Conservation (phyloP, 495 filamentous ascomycete species). For the Xylaria telfairii region DNA sequence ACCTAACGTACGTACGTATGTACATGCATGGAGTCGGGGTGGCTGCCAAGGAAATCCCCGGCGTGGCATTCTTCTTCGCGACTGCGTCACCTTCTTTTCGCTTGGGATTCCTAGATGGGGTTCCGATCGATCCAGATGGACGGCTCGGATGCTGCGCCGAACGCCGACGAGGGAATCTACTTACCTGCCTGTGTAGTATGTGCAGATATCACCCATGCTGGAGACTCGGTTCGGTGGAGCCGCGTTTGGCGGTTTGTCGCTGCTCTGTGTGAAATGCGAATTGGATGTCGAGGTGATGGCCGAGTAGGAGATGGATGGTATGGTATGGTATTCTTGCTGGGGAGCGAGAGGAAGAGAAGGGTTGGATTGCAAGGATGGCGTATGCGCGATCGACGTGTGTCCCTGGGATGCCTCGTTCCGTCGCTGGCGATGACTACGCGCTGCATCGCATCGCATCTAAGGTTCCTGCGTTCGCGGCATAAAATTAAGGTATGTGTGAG, state of each 20-base stretch:
- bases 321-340: too few relatives aligned
- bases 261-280: neutral
- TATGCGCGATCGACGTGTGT: neutral
- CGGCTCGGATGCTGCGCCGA: constrained; percentile 4
- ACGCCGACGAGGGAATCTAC: neutral
- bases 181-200: too few relatives aligned
- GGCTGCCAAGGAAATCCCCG: too few relatives aligned
- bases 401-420: neutral
- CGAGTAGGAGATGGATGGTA: neutral
- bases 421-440: neutral
- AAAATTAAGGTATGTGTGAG: neutral
- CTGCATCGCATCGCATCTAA: neutral
- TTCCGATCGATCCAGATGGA: neutral
- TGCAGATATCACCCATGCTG: neutral
- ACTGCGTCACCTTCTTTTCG: too few relatives aligned
- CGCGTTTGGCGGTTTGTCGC: neutral
- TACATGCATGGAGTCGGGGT: too few relatives aligned
- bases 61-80: too few relatives aligned
- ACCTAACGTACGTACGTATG: too few relatives aligned
- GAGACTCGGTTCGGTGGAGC: neutral
- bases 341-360: neutral
- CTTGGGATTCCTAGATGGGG: too few relatives aligned
- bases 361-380: neutral
- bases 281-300: neutral
- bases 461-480: neutral